Base-by-base conservation (phyloP, 257 asterid species). In the Capsicum rhomboideum region DNA sequence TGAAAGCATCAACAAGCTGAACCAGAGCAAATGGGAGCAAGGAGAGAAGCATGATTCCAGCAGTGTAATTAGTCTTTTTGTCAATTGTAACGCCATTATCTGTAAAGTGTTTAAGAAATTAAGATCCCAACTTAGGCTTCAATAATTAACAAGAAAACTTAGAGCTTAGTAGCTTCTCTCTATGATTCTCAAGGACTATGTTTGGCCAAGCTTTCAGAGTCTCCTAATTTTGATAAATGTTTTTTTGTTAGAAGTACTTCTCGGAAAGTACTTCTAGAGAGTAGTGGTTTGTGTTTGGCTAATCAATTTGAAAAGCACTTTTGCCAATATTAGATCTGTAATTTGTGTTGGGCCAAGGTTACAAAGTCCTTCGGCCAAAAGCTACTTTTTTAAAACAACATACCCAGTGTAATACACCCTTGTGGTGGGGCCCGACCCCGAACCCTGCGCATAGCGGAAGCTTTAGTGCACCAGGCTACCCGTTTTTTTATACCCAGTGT, bases 11-110 rank as follows among this genome's bases (percentile, higher is more conserved):
- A 4, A 83, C 85, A 20, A 85, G 84, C 53, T 87, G 92, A 16
- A 88, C 90, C 16, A 91, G 78, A 21, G 89, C 26, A 86, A 89
- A 88, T 72, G 94, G 92, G 83, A 91, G 75, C 82, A 90, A 84
- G 37, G 92, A 91, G 55, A 88, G 87, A 29, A 88, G 90, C 92
- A 90, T 91, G 85, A 89, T 85, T 85, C 91, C 85, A 58, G 92
- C 92, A 4, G 91, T 89, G 85, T 89, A 89, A 58, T 89, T 81
- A 23, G 94, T 89, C 87, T 84, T 85, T 59, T 83, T 75, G 82
- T 91, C 94, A 9, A 86, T 87, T 34, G 84, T 83, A 52, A 87
- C 82, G 8, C 92, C 90, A n/a, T 86, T 87, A 54, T 87, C 92
- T 91, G 90, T 85, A 63, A 4, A 8, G 17, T 4, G 21, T 26